A percentile compares a stretch with the other conserved stretches of the same genome.
These are phyloP conservation scores for Mycothermus thermophilus DNA, from an alignment of 495 filamentous ascomycete genomes.

Conservation along the genomic window DNA sequence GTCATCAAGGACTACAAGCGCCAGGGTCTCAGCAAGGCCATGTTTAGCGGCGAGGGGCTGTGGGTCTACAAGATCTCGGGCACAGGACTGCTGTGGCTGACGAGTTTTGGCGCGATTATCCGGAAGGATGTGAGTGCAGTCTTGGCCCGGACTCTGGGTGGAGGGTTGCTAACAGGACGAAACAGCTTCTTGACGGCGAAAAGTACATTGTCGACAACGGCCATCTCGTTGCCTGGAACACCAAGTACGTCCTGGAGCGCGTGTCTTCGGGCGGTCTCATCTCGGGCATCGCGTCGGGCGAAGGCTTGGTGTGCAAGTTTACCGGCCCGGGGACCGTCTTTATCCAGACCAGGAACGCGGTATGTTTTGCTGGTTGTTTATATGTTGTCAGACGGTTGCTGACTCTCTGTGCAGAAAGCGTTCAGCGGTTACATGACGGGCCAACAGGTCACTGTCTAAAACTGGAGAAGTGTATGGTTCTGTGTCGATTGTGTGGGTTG, in stretches of 20 bases:
- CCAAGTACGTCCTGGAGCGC: constrained; percentile 79
- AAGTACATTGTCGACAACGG: constrained; percentile 91
- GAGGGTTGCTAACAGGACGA: no score
- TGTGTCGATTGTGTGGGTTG: constrained; percentile 1
- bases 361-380: no score
- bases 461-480: neutral
- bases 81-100: constrained; percentile 69
- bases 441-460: constrained; percentile 15
- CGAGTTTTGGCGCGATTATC: constrained; percentile 88
- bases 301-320: constrained; percentile 90
- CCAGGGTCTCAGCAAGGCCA: constrained; percentile 76
- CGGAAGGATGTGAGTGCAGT: constrained; percentile 71
- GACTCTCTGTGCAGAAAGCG: constrained; percentile 20
- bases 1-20: constrained; percentile 71
- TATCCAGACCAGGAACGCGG: constrained; percentile 81
- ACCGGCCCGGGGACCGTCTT: constrained; percentile 86
- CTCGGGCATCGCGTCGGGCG: constrained; percentile 58
- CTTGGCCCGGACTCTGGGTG: neutral
- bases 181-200: constrained; percentile 58
- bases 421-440: constrained; percentile 35
- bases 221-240: constrained; percentile 94
- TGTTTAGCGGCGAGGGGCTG: constrained; percentile 86
- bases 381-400: no score
- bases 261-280: constrained; percentile 82
- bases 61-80: constrained; percentile 83